phyloP scores from a whole-genome alignment of 768 basidiomycete genomes.

The Rhizopogon vinicolor region DNA sequence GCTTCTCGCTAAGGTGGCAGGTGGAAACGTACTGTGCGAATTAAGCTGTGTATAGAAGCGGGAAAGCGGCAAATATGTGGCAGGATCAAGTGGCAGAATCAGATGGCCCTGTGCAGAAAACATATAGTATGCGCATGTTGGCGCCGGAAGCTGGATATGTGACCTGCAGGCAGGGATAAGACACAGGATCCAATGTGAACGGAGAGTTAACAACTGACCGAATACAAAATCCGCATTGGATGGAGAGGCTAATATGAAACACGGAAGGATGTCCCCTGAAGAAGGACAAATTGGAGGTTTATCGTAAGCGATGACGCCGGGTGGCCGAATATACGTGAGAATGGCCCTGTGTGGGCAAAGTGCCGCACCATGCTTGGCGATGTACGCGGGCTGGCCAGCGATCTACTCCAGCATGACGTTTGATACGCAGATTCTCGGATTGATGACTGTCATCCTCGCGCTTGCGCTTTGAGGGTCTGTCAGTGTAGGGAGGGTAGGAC shows the following conservation, averaged over 20 bases:
- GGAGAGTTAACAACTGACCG: not conserved
- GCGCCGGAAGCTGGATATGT: no score
- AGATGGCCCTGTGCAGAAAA: no score
- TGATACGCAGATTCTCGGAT: conserved; percentile 7
- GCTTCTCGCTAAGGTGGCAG: no score
- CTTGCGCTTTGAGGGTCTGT: conserved; percentile 51
- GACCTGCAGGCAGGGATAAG: no score
- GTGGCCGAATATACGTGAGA: not conserved
- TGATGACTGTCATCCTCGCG: conserved; percentile 26
- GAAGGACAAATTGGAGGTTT: not conserved
- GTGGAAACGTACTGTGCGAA: not conserved
- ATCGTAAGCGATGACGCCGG: conserved; percentile 1
- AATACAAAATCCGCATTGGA: not conserved
- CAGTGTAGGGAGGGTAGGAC: conserved; percentile 65
- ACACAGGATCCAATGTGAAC: not conserved
- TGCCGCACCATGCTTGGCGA: conserved; percentile 8
- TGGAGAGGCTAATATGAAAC: not conserved
- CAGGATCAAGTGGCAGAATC: not conserved
- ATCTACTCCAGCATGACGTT: conserved; percentile 20
- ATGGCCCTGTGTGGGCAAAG: not conserved
- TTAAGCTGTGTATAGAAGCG: not conserved
- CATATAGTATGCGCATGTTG: no score
- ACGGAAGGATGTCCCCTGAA: not conserved
- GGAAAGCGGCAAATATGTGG: not conserved
- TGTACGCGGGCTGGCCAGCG: conserved; percentile 14